Base-by-base conservation (phyloP, 1,139 yeast genomes). In the Candida sp. region DNA sequence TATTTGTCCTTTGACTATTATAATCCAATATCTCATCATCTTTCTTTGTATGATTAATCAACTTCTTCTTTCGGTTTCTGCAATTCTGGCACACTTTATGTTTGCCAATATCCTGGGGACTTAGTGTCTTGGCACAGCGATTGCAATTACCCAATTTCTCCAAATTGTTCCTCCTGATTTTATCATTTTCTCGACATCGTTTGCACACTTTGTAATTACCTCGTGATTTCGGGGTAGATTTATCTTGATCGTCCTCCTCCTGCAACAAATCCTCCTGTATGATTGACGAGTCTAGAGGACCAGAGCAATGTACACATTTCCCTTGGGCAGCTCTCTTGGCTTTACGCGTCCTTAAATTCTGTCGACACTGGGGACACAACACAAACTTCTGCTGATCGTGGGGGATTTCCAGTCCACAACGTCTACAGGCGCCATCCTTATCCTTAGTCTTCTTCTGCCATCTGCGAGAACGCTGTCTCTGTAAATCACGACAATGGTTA, bases 281-380 rank as follows among this genome's bases (percentile, higher is more conserved):
- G 30, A 72, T 70, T 35, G 71, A 64, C 7, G 70, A 61, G 46
- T 79, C 81, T 40, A 81, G 68, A 3, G 84, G 82, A 1, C 86
- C 86, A 2, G 82, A 70, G 51, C 88, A 82, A 55, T 82, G 87
- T 6, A 82, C 84, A 62, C 88, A 82, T 52, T 75, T 75, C 0
- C 88, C 87, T 51, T 74, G 77, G 9, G 81, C 80, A 5, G 81
- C 84, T 35, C 88, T 63, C 47, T 69, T 72, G 0, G 81, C 80
- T 53, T 82, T 82, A 41, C 82, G 63, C 4, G 74, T 66, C 45
- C 87, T 66, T 36, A 82, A 64, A 41, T 75, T 73, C 52, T 68
- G 73, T 33, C 88, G 66, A 54, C 88, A 82, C 32, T 67, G 68
- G 2, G 82, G 80, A 62, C 88, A 82, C 43, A 82, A 63, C 1